Percentiles rank a stretch among this genome's conserved stretches.
These are phyloP conservation scores for Neocallimastix lanati DNA, from an alignment of 192 early-diverging fungal genomes.

Conservation along the genomic window DNA sequence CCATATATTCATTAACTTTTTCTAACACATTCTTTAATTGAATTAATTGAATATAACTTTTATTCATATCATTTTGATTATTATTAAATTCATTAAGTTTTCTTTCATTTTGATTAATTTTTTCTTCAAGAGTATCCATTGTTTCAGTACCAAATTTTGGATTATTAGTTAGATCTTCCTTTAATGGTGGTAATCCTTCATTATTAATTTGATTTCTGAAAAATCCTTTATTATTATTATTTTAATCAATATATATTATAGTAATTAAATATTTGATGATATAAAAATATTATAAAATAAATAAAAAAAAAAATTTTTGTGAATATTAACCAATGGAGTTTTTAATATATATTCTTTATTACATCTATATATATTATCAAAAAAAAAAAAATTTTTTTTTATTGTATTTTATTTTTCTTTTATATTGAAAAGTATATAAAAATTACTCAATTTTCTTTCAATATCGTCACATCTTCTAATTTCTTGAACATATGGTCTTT, in stretches of 20 bases:
- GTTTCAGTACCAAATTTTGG: neutral
- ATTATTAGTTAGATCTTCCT: neutral
- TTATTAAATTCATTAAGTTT: neutral
- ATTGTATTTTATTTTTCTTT: too few species aligned
- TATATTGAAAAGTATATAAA: neutral
- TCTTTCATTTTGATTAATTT: neutral
- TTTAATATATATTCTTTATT: too few species aligned
- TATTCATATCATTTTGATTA: neutral
- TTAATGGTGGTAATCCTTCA: neutral
- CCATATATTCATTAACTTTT: neutral
- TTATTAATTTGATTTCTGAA: neutral
- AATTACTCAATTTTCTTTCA: slow-evolving; percentile 74
- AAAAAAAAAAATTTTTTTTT: too few species aligned
- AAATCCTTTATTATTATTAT: neutral
- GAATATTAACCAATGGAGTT: too few species aligned
- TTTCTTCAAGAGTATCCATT: neutral
- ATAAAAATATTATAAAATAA: too few species aligned
- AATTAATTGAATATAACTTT: neutral
- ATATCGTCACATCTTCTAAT: slow-evolving; percentile 93
- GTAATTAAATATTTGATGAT: too few species aligned
- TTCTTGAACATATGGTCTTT: slow-evolving; percentile 87
- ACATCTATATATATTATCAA: too few species aligned
- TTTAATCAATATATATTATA: too few species aligned
- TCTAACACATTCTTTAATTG: neutral
- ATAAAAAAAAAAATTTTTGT: too few species aligned